phyloP scores from a whole-genome alignment of 2,329 filamentous ascomycete genomes.

The Calonectria hongkongensis region DNA sequence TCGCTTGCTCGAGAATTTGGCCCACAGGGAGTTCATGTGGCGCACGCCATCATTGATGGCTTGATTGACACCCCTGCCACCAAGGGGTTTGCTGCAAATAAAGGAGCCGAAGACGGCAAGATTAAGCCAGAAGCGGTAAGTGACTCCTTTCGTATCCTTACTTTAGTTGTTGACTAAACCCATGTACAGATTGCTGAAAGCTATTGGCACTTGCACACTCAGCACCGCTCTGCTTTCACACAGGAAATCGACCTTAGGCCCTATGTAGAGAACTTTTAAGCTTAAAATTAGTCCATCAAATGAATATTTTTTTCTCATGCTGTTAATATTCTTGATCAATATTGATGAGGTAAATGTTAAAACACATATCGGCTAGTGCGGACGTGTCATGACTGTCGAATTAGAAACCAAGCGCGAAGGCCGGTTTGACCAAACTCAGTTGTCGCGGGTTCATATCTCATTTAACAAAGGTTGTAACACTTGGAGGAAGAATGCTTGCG shows the following conservation, averaged over 20 bases:
- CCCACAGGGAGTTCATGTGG: conserved; percentile 88
- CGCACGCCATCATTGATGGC: conserved; percentile 89
- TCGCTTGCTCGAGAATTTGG: conserved; percentile 89
- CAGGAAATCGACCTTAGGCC: conserved; percentile 89
- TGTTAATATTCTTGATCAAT: too few relatives aligned
- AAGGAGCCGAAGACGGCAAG: conserved; percentile 74
- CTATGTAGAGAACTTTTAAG: conserved; percentile 88
- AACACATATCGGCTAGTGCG: too few relatives aligned
- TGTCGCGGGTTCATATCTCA: too few relatives aligned
- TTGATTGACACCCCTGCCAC: conserved; percentile 87
- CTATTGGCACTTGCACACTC: conserved; percentile 90
- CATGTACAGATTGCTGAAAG: conserved; percentile 83
- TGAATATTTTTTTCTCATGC: too few relatives aligned
- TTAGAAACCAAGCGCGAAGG: too few relatives aligned
- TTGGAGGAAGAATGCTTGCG: background rate
- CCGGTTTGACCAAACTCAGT: too few relatives aligned
- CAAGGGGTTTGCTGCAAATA: conserved; percentile 69
- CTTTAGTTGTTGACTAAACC: background rate
- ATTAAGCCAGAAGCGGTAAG: conserved; percentile 82
- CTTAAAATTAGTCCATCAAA: background rate
- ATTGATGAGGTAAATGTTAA: too few relatives aligned
- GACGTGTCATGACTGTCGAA: too few relatives aligned
- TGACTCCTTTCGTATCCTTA: background rate
- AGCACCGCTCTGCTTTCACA: conserved; percentile 86
- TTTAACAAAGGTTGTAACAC: background rate